Conservation (phyloP, 1,284 basidiomycete genomes). For the Ganoderma leucocontextum region DNA sequence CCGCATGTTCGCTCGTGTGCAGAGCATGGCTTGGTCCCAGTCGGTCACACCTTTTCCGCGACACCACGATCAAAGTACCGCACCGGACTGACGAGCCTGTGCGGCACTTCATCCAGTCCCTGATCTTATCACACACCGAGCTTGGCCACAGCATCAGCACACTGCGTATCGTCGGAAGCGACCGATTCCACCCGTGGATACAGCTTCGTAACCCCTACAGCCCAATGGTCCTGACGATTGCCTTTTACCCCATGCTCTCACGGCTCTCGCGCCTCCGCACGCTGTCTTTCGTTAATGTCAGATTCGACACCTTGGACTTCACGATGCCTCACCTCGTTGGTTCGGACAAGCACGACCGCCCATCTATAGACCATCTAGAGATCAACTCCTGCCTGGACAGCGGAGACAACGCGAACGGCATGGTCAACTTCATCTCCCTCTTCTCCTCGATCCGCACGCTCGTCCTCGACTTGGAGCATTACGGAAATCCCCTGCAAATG, state of each 20-base stretch:
- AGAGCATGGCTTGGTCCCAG: background rate
- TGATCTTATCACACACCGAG: background rate
- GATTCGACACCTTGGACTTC: background rate
- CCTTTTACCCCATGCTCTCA: background rate
- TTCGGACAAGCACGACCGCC: background rate
- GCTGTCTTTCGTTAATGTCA: constrained; percentile 1
- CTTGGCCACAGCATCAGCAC: background rate
- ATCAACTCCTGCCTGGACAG: constrained; percentile 1
- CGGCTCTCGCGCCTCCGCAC: background rate
- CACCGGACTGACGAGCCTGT: background rate
- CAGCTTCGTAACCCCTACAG: constrained; percentile 1
- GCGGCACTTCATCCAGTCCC: background rate
- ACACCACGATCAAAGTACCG: constrained; percentile 1
- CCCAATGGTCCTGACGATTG: background rate
- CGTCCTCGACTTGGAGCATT: constrained; percentile 2
- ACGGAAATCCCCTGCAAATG: background rate
- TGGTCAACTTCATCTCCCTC: constrained; percentile 3
- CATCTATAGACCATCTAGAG: background rate
- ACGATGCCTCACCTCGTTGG: background rate
- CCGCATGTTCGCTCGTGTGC: background rate
- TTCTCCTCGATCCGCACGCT: constrained; percentile 2
- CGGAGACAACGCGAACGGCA: background rate
- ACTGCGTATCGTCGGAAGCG: background rate
- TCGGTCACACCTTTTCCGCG: background rate
- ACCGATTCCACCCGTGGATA: background rate